phyloP scores from a whole-genome alignment of 148 eudicot species.

The Rhododendron mucronatum region DNA sequence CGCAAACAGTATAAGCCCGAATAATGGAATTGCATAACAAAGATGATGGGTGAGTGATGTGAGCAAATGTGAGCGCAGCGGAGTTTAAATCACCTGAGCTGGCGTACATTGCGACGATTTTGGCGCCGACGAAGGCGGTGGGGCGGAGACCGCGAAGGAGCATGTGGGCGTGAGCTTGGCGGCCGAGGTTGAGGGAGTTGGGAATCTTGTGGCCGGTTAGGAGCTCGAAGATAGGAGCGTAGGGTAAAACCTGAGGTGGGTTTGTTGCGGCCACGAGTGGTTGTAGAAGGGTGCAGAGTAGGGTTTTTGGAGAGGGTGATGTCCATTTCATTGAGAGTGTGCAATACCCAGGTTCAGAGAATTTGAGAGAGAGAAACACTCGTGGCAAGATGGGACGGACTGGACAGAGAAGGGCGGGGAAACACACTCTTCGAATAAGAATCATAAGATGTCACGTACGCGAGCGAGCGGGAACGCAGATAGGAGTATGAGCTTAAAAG shows the following conservation, averaged over 20 bases:
- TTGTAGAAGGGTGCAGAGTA: conserved; percentile 15
- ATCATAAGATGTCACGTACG: too few relatives aligned
- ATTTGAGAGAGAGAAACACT: not conserved
- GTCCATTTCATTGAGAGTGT: conserved; percentile 25
- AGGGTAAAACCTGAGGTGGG: conserved; percentile 9
- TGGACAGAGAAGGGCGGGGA: not conserved
- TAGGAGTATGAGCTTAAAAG: too few relatives aligned
- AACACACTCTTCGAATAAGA: not conserved
- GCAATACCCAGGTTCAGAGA: not conserved
- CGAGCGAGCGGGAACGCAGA: too few relatives aligned
- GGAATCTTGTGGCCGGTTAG: conserved; percentile 26
- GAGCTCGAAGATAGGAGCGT: conserved; percentile 37
- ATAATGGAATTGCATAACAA: conserved; percentile 43
- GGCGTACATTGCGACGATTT: conserved; percentile 51
- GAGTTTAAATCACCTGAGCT: conserved; percentile 41
- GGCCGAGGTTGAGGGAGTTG: conserved; percentile 32
- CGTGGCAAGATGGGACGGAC: not conserved
- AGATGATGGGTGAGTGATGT: conserved; percentile 11
- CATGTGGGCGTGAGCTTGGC: conserved; percentile 37
- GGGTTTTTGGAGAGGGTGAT: conserved; percentile 10
- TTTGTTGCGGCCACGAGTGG: conserved; percentile 12
- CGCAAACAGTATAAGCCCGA: conserved; percentile 30
- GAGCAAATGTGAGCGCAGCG: conserved; percentile 19
- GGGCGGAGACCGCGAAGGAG: conserved; percentile 25
- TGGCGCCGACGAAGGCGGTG: conserved; percentile 31